Conservation (phyloP, 345 rosid species). For the Brassica incana region DNA sequence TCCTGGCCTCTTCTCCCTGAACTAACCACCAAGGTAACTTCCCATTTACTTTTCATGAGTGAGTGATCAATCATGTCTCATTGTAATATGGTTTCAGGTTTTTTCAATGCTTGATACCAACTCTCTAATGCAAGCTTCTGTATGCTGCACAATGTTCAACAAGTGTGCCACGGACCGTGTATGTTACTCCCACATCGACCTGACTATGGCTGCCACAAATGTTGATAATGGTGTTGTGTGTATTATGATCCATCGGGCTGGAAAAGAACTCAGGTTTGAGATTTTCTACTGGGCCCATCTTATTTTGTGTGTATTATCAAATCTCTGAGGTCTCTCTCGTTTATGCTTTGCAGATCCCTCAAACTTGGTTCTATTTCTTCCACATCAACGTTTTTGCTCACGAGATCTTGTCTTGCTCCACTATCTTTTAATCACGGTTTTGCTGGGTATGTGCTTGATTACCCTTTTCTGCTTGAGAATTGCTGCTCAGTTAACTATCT, state of each 20-base stretch:
- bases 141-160: slow-evolving; percentile 75
- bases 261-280: slow-evolving; percentile 63
- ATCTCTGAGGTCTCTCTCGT: slow-evolving; percentile 10
- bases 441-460: slow-evolving; percentile 29
- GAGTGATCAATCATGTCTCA: not conserved
- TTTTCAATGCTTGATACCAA: slow-evolving; percentile 88
- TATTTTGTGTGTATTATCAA: slow-evolving; percentile 1
- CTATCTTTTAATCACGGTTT: slow-evolving; percentile 39
- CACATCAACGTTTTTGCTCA: slow-evolving; percentile 53
- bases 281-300: not conserved
- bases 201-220: slow-evolving; percentile 68
- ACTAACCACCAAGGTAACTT: slow-evolving; percentile 64
- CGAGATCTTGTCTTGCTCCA: slow-evolving; percentile 75
- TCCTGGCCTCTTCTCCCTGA: slow-evolving; percentile 83
- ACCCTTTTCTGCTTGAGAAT: not conserved
- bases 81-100: slow-evolving; percentile 44
- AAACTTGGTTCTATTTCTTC: slow-evolving; percentile 71
- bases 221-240: slow-evolving; percentile 83
- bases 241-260: slow-evolving; percentile 85
- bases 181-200: slow-evolving; percentile 78
- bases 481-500: not conserved
- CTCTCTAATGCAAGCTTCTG: slow-evolving; percentile 80
- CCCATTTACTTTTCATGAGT: not conserved
- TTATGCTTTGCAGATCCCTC: slow-evolving; percentile 58
- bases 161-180: slow-evolving; percentile 88